Evolutionary conservation across 208 protist genomes (phyloP), one percentile per base, ranked within the genome.

Genomic region (Leishmania braziliensis): DNA sequence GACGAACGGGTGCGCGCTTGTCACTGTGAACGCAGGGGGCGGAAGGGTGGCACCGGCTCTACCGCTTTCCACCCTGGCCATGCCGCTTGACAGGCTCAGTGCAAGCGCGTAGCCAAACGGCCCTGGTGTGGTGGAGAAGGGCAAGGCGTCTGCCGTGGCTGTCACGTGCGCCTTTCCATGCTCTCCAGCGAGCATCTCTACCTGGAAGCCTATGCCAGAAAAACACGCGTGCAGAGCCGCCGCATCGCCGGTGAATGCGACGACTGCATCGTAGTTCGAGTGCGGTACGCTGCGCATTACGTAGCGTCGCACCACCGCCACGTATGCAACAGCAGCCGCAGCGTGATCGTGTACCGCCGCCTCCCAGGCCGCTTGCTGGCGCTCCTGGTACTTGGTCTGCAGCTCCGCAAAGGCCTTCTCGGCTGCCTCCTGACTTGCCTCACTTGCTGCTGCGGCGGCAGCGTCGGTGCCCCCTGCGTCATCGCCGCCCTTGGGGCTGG

Each of bases 191-290:
- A 70, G 26, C 6, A 76, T 20, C 29, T 89, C 72, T 46, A 93
- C 79, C 12, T 50, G 63, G 36, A 93, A 94, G 26, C 88, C 93
- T 0, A 75, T 12, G 4, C n/a, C 66, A 60, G 63, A 39, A 18
- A 96, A 82, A 23, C 75, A 75, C 0, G 84, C 72, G 5, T 43
- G 53, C 50, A 85, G 71, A 3, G 81, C 78, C 1, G 68, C 75
- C 12, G 78, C 81, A 80, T 91, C 85, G 1, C 86, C 89, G 14
- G 83, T 81, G 36, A 93, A 86, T 18, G 86, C 77, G 29, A 98
- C 84, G 36, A 90, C 75, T 9, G 93, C 93, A 71, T 98, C 95
- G 83, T 90, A 91, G 74, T 93, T 90, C 8, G 81, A 78, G 73
- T 93, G 83, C 26, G 92, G 90, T 9, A 96, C 75, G n/a, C 79